Evolutionary conservation across 2,329 filamentous ascomycete species (phyloP).

Genomic region (Cercospora berteroae): DNA sequence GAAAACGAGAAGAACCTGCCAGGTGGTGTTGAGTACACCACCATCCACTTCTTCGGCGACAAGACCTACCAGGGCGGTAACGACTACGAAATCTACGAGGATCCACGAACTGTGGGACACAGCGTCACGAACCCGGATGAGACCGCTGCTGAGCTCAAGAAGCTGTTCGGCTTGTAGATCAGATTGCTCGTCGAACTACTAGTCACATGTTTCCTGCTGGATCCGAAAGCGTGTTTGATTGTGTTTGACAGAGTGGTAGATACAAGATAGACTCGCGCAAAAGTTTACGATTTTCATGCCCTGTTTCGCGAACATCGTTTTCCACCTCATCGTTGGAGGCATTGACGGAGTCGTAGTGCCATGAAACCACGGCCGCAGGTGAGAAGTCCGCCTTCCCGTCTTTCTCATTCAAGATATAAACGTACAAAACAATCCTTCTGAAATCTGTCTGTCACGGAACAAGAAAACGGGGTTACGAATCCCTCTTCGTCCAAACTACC

Average conservation of each 20-base stretch:
- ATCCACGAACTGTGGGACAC: slow-evolving; percentile 80
- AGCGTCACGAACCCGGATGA: slow-evolving; percentile 78
- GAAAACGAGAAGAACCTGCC: slow-evolving; percentile 68
- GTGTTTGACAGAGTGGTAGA: neutral
- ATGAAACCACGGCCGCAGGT: neutral
- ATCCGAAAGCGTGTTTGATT: neutral
- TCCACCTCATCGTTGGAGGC: neutral
- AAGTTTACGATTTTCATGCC: neutral
- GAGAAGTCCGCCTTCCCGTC: neutral
- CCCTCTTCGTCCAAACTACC: neutral
- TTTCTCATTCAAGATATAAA: neutral
- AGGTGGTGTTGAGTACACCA: slow-evolving; percentile 74
- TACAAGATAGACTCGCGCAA: neutral
- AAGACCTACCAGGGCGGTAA: slow-evolving; percentile 90
- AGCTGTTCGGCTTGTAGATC: slow-evolving; percentile 60
- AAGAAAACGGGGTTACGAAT: neutral
- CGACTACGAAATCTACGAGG: slow-evolving; percentile 89
- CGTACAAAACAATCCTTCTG: neutral
- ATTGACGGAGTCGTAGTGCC: too few species aligned
- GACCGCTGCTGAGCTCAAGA: slow-evolving; percentile 74
- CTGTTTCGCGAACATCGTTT: neutral
- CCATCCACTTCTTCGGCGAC: slow-evolving; percentile 97
- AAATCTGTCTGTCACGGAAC: neutral
- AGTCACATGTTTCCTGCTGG: neutral
- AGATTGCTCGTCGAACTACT: neutral